Conservation (phyloP, 306 rosid genomes). For the Casuarina equisetifolia region DNA sequence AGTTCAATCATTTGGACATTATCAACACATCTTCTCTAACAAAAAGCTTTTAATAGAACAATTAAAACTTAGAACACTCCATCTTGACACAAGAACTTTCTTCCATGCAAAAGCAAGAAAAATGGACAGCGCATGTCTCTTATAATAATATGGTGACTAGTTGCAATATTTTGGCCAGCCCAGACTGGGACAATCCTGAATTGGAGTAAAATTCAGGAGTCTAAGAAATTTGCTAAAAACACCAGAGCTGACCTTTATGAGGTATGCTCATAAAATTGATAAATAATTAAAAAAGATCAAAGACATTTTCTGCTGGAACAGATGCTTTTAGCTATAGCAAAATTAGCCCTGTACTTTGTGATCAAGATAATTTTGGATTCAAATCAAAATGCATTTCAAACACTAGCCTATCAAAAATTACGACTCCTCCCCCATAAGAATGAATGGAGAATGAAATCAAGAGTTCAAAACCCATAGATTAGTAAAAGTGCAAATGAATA, state of each 20-base stretch:
- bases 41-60: neutral
- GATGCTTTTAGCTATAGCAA: neutral
- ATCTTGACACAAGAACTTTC: neutral
- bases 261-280: neutral
- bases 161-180: neutral
- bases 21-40: neutral
- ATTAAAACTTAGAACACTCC: neutral
- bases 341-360: neutral
- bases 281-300: neutral
- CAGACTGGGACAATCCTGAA: neutral
- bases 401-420: neutral
- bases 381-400: neutral
- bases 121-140: neutral
- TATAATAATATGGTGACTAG: neutral
- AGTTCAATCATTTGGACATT: constrained; percentile 5
- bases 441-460: neutral
- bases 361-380: neutral
- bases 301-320: neutral
- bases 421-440: neutral
- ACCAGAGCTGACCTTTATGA: neutral
- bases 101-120: neutral
- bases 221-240: neutral
- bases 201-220: neutral
- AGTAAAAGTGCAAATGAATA: neutral
- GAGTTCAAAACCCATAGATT: constrained; percentile 8